Percentiles rank a stretch among this genome's conserved stretches.
Conservation (phyloP, 345 rosid species). For the Ceriops zippeliana region DNA sequence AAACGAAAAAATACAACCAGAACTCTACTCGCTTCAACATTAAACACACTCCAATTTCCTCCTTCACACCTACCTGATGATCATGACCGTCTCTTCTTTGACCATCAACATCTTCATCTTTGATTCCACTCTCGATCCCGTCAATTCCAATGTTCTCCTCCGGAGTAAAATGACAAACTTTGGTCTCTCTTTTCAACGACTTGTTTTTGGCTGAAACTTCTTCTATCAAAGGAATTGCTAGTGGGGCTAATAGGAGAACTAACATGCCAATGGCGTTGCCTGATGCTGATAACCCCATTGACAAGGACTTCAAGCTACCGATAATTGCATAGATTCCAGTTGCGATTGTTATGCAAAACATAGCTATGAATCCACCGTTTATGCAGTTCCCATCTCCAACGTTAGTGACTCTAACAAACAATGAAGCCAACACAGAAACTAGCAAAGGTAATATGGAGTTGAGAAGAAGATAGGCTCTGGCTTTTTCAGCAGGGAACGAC, state of each 20-base stretch:
- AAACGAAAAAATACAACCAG: conserved; percentile 72
- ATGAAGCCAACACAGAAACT: conserved; percentile 37
- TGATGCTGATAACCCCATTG: conserved; percentile 25
- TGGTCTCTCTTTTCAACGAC: conserved; percentile 20
- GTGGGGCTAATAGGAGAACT: conserved; percentile 46
- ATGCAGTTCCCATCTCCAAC: neutral
- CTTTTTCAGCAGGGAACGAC: conserved; percentile 32
- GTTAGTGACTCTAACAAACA: conserved; percentile 31
- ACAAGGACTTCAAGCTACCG: conserved; percentile 40
- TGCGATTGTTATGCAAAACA: conserved; percentile 52
- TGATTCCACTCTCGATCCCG: conserved; percentile 1
- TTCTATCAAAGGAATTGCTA: conserved; percentile 40
- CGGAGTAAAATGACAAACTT: conserved; percentile 16
- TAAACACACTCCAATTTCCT: conserved; percentile 59
- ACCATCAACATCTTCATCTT: conserved; percentile 2
- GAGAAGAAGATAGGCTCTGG: conserved; percentile 54
- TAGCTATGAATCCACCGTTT: conserved; percentile 33
- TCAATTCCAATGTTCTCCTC: conserved; percentile 20
- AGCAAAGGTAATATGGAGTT: conserved; percentile 54
- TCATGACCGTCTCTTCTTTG: conserved; percentile 11
- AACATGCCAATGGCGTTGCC: conserved; percentile 42
- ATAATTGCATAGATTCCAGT: conserved; percentile 66
- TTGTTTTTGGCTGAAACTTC: conserved; percentile 1
- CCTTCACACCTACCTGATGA: conserved; percentile 28
- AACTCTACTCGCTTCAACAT: conserved; percentile 60